These are phyloP conservation scores for Alternaria infectoria DNA, from an alignment of 2,329 filamentous ascomycete genomes.

Conservation along the genomic window DNA sequence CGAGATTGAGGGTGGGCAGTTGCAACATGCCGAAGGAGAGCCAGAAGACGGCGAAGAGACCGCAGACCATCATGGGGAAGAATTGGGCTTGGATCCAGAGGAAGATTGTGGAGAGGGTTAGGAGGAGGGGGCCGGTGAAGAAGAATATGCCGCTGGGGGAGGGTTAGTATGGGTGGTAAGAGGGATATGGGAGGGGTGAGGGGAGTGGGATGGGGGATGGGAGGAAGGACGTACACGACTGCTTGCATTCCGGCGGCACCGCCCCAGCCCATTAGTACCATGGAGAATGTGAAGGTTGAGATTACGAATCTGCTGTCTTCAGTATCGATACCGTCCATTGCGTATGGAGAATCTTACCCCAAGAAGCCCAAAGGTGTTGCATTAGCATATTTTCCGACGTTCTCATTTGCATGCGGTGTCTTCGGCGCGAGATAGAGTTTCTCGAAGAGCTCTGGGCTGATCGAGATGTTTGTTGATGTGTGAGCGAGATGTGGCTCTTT, in stretches of 20 bases:
- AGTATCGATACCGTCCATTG: background rate
- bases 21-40: slow-evolving; percentile 60
- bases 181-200: no score
- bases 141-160: slow-evolving; percentile 47
- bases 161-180: background rate
- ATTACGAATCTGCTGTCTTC: slow-evolving; percentile 42
- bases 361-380: slow-evolving; percentile 38
- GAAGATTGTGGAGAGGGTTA: slow-evolving; percentile 57
- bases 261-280: slow-evolving; percentile 51
- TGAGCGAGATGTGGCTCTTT: slow-evolving; percentile 27
- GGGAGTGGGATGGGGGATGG: background rate
- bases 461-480: slow-evolving; percentile 32
- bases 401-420: slow-evolving; percentile 27
- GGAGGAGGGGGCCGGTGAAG: slow-evolving; percentile 56
- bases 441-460: slow-evolving; percentile 39
- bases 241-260: slow-evolving; percentile 46
- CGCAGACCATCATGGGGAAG: slow-evolving; percentile 59
- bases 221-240: slow-evolving; percentile 33
- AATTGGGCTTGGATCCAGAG: slow-evolving; percentile 55
- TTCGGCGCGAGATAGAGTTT: slow-evolving; percentile 37
- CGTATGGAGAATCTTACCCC: slow-evolving; percentile 19
- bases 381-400: slow-evolving; percentile 29
- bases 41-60: slow-evolving; percentile 59
- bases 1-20: slow-evolving; percentile 57
- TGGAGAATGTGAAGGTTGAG: slow-evolving; percentile 49